Conservation (phyloP, 1,284 basidiomycete genomes). For the Cryptococcus neoformans region DNA sequence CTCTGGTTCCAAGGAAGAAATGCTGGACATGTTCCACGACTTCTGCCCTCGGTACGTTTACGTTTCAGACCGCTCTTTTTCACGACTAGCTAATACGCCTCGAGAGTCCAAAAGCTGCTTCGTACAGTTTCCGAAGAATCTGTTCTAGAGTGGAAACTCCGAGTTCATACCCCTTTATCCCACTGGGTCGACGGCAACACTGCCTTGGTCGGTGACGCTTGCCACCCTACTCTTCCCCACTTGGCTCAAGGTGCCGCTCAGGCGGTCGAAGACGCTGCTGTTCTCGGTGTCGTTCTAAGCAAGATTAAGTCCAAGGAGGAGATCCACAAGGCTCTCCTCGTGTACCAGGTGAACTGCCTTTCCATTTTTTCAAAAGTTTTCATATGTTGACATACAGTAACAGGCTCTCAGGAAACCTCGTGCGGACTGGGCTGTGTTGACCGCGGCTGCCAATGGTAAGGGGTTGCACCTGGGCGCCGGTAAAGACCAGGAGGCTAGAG, state of each 20-base stretch:
- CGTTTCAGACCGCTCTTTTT: too few relatives aligned
- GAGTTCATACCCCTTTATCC: slow-evolving; percentile 41
- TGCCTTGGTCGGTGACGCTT: slow-evolving; percentile 38
- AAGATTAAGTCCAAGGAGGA: slow-evolving; percentile 39
- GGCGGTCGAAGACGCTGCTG: slow-evolving; percentile 47
- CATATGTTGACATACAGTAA: not conserved
- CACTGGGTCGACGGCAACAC: slow-evolving; percentile 42
- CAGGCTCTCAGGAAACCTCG: slow-evolving; percentile 43
- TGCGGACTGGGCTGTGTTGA: slow-evolving; percentile 44
- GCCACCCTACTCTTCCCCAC: slow-evolving; percentile 44
- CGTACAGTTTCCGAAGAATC: slow-evolving; percentile 42
- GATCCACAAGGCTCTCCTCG: slow-evolving; percentile 35
- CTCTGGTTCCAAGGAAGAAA: slow-evolving; percentile 37
- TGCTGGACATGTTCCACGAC: slow-evolving; percentile 42
- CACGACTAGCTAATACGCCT: too few relatives aligned
- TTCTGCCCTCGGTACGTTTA: slow-evolving; percentile 28
- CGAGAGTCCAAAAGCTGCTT: slow-evolving; percentile 46
- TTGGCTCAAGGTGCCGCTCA: slow-evolving; percentile 48
- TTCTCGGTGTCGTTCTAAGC: slow-evolving; percentile 42
- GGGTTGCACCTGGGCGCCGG: slow-evolving; percentile 40
- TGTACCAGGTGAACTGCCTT: slow-evolving; percentile 33
- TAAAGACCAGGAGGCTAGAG: slow-evolving; percentile 27
- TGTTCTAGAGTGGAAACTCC: slow-evolving; percentile 48
- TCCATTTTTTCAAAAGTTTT: not conserved
- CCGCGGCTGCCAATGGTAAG: slow-evolving; percentile 44